A percentile compares a stretch with the other conserved stretches of the same genome.
Evolutionary conservation across 768 basidiomycete species (phyloP).

Genomic region (Naganishia antarctica): DNA sequence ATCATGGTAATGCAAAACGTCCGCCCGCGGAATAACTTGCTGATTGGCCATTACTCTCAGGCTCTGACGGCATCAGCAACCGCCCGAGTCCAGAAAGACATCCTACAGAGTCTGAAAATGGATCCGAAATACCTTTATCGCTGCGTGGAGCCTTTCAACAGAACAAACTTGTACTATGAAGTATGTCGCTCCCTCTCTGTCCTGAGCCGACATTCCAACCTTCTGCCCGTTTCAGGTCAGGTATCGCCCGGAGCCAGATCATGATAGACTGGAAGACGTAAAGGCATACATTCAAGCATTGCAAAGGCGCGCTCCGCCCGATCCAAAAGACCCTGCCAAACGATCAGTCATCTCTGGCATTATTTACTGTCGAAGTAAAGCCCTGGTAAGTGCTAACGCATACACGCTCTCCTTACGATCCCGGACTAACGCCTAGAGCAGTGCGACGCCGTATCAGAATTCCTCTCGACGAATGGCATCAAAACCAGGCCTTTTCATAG

Average conservation of each 20-base stretch:
- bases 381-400: constrained; percentile 34
- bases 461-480: constrained; percentile 36
- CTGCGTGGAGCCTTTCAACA: constrained; percentile 49
- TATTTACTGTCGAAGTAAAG: constrained; percentile 43
- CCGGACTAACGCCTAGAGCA: constrained; percentile 6
- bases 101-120: constrained; percentile 41
- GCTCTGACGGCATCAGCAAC: constrained; percentile 50
- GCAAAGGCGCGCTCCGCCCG: constrained; percentile 27
- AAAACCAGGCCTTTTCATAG: constrained; percentile 39
- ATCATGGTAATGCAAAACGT: constrained; percentile 40
- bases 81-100: constrained; percentile 43
- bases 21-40: neutral
- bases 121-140: constrained; percentile 40
- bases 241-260: constrained; percentile 32
- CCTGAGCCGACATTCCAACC: neutral
- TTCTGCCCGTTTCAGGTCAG: constrained; percentile 28
- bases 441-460: constrained; percentile 41
- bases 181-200: constrained; percentile 27
- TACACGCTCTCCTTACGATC: neutral
- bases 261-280: constrained; percentile 38
- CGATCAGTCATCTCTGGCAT: constrained; percentile 41
- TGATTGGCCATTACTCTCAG: constrained; percentile 27
- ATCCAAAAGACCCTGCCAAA: neutral
- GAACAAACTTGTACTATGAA: constrained; percentile 49
- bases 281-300: constrained; percentile 38